Percentiles rank a stretch among this genome's conserved stretches.
Evolutionary conservation across 306 rosid species (phyloP).

Genomic region (barrel medic (Medicago truncatula)): MtrunA17r5.0-ANR NC_053045.1:43015501-43016000

Average conservation of each 20-base stretch:
- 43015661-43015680: constrained; percentile 24
- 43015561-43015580: constrained; percentile 23
- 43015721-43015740: background rate
- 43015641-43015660: background rate
- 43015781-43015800: too few relatives aligned
- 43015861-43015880: too few relatives aligned
- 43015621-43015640: background rate
- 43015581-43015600: constrained; percentile 44
- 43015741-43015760: background rate
- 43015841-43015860: too few relatives aligned
- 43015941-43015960: too few relatives aligned
- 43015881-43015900: too few relatives aligned
- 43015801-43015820: too few relatives aligned
- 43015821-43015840: too few relatives aligned
- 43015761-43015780: background rate
- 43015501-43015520: background rate
- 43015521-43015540: constrained; percentile 6
- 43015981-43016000: background rate
- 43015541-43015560: constrained; percentile 16
- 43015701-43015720: background rate
- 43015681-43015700: constrained; percentile 34
- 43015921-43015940: too few relatives aligned
- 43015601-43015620: too few relatives aligned
- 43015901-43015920: too few relatives aligned
- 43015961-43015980: too few relatives aligned